Percentiles rank a stretch among this genome's conserved stretches.
These are phyloP conservation scores for Sordariomycetes sp. DNA, from an alignment of 2,329 filamentous ascomycete species.

Conservation along the genomic window DNA sequence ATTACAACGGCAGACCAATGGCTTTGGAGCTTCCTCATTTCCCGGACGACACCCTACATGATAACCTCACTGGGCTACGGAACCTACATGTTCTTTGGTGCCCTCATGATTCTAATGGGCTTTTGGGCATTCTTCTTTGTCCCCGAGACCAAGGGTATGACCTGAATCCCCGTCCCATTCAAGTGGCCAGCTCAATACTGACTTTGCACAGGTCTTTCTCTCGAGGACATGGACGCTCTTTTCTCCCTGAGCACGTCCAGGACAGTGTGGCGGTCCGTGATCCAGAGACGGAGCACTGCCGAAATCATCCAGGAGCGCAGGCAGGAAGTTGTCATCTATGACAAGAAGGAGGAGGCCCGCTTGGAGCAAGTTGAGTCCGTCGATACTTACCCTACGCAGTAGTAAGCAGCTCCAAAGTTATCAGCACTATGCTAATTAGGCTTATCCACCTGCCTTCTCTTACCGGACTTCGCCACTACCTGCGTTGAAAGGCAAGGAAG, in stretches of 20 bases:
- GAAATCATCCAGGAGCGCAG: not conserved
- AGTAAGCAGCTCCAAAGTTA: too few species aligned
- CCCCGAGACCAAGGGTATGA: conserved; percentile 28
- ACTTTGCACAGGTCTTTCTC: not conserved
- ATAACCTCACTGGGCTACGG: conserved; percentile 28
- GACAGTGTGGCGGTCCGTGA: conserved; percentile 1
- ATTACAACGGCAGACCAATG: conserved; percentile 21
- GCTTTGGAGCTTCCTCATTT: conserved; percentile 25
- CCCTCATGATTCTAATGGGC: conserved; percentile 24
- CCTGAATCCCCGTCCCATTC: too few species aligned
- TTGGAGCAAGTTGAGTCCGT: not conserved
- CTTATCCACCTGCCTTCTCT: too few species aligned
- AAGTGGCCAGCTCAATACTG: too few species aligned
- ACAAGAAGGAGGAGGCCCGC: not conserved
- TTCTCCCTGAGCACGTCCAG: not conserved
- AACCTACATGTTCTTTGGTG: conserved; percentile 38
- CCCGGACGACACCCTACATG: conserved; percentile 25
- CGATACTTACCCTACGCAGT: conserved; percentile 18
- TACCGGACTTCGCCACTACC: too few species aligned
- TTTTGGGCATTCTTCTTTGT: conserved; percentile 33
- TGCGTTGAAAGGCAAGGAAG: too few species aligned
- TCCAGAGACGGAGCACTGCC: conserved; percentile 5
- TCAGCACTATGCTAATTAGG: too few species aligned
- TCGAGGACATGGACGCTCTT: conserved; percentile 2
- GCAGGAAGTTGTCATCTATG: not conserved